phyloP scores from a whole-genome alignment of 2,329 filamentous ascomycete species.

The Apiospora koreana region DNA sequence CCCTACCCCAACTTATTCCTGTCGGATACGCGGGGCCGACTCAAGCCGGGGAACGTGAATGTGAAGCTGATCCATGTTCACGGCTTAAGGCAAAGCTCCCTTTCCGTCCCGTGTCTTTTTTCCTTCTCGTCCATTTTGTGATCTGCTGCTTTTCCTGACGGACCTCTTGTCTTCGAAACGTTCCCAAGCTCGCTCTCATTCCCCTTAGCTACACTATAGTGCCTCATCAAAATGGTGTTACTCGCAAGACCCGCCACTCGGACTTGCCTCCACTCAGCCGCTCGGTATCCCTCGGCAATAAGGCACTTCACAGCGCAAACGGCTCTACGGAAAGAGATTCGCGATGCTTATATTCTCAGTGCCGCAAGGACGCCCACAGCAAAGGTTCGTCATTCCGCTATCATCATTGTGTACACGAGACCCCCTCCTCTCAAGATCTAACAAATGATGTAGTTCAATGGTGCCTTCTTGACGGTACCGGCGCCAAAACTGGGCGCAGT shows the following conservation, averaged over 20 bases:
- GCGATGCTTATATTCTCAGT: constrained; percentile 92
- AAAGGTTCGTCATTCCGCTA: constrained; percentile 59
- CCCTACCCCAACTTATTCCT: not conserved
- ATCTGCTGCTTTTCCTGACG: not conserved
- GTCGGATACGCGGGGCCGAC: constrained; percentile 1
- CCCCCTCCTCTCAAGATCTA: not conserved
- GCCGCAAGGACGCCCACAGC: constrained; percentile 87
- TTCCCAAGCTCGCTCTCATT: not conserved
- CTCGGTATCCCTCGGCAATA: constrained; percentile 25
- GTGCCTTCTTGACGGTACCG: constrained; percentile 78
- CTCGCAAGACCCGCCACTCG: constrained; percentile 24
- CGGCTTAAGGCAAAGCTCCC: not conserved
- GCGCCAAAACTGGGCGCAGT: constrained; percentile 87
- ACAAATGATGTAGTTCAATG: constrained; percentile 75
- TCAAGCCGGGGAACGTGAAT: constrained; percentile 7
- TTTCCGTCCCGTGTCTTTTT: not conserved
- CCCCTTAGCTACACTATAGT: not conserved
- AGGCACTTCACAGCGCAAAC: constrained; percentile 50
- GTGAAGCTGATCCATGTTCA: not conserved
- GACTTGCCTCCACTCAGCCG: constrained; percentile 21
- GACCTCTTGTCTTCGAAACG: not conserved
- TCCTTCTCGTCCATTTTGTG: not conserved
- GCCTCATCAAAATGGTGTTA: constrained; percentile 17
- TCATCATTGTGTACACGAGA: not conserved
- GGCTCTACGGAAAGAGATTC: constrained; percentile 64